A percentile compares a stretch with the other conserved stretches of the same genome.
Evolutionary conservation across 257 asterid genomes (phyloP).

Genomic region (Avicennia marina): DNA sequence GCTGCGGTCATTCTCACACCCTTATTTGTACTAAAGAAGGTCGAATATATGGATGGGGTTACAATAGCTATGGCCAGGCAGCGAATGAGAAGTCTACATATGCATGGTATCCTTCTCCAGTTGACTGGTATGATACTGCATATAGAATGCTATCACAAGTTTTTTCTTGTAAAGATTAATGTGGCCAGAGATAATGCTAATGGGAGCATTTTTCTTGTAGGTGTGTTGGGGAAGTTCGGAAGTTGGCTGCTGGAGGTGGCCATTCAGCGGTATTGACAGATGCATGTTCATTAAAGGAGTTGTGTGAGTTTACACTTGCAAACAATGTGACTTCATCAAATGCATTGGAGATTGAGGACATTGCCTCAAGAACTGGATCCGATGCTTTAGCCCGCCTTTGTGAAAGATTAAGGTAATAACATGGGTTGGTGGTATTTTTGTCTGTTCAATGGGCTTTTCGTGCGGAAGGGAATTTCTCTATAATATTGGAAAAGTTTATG

Average conservation of each 20-base stretch:
- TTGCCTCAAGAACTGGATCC: conserved; percentile 79
- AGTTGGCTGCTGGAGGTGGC: conserved; percentile 93
- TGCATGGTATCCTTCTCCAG: conserved; percentile 96
- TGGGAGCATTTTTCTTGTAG: conserved; percentile 28
- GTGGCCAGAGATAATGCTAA: not conserved
- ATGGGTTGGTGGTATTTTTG: not conserved
- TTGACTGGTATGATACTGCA: conserved; percentile 70
- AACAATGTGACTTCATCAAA: conserved; percentile 61
- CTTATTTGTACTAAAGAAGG: conserved; percentile 84
- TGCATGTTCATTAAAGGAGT: conserved; percentile 89
- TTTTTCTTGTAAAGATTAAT: not conserved
- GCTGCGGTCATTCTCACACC: conserved; percentile 95
- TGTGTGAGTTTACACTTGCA: conserved; percentile 82
- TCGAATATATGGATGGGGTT: conserved; percentile 96
- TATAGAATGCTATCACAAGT: not conserved
- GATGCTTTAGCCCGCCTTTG: conserved; percentile 89
- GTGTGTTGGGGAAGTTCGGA: conserved; percentile 92
- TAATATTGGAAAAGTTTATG: too few species aligned
- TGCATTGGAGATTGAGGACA: conserved; percentile 66
- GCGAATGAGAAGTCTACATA: conserved; percentile 87
- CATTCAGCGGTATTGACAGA: conserved; percentile 93
- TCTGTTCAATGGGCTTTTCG: too few species aligned
- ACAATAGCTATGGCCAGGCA: conserved; percentile 95
- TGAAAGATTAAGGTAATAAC: conserved; percentile 71
- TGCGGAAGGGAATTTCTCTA: too few species aligned